Evolutionary conservation across 2,329 filamentous ascomycete species (phyloP).

Genomic region (Sclerotinia trifoliorum): DNA sequence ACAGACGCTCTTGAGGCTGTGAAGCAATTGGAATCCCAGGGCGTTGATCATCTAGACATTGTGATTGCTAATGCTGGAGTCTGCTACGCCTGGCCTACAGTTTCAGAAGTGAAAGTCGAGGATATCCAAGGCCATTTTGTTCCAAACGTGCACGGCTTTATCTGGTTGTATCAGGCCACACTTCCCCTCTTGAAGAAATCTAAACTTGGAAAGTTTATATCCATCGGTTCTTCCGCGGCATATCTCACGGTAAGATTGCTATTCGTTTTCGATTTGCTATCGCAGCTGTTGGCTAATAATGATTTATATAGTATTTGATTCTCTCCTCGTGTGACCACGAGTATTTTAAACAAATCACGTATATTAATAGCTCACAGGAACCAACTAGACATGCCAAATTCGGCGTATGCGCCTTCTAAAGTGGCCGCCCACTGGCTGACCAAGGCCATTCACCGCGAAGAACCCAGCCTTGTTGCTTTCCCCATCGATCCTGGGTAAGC

Average conservation of each 20-base stretch:
- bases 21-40: slow-evolving; percentile 32
- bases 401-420: neutral
- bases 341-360: neutral
- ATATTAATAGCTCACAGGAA: neutral
- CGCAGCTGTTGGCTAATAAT: neutral
- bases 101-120: neutral
- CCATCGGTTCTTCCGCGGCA: neutral
- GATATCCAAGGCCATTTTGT: neutral
- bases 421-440: neutral
- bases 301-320: neutral
- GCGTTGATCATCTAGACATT: slow-evolving; percentile 1
- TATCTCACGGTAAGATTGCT: neutral
- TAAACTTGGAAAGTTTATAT: neutral
- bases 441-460: neutral
- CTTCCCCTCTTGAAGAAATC: neutral
- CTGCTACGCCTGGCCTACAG: neutral
- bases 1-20: slow-evolving; percentile 42
- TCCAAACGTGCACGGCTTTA: neutral
- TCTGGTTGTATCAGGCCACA: neutral
- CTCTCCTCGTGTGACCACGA: neutral
- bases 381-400: neutral
- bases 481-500: neutral
- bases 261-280: neutral
- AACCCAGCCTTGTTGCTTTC: neutral
- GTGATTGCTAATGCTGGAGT: slow-evolving; percentile 52